A percentile compares a stretch with the other conserved stretches of the same genome.
Evolutionary conservation across 345 rosid genomes (phyloP).

Genomic region (Eucalyptus victrix): DNA sequence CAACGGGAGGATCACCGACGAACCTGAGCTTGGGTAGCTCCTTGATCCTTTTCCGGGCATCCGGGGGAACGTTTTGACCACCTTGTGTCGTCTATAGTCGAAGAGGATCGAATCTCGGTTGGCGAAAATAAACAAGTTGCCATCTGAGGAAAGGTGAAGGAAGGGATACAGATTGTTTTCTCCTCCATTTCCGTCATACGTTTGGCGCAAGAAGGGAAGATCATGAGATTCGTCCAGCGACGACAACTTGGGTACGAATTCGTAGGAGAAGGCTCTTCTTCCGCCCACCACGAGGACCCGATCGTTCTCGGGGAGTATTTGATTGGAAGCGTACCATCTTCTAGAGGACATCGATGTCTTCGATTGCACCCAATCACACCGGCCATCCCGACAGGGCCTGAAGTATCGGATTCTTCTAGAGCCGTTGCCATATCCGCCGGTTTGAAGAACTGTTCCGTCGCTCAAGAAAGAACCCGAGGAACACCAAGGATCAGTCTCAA

Average conservation of each 20-base stretch:
- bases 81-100: slow-evolving; percentile 11
- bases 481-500: slow-evolving; percentile 23
- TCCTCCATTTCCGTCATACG: slow-evolving; percentile 2
- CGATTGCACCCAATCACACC: slow-evolving; percentile 21
- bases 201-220: slow-evolving; percentile 25
- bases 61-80: slow-evolving; percentile 25
- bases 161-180: slow-evolving; percentile 53
- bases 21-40: slow-evolving; percentile 49
- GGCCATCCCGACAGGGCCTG: background rate
- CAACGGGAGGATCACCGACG: slow-evolving; percentile 32
- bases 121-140: slow-evolving; percentile 38
- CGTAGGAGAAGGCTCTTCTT: slow-evolving; percentile 13
- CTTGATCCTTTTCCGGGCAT: slow-evolving; percentile 38
- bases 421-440: slow-evolving; percentile 22
- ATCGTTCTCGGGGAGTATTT: slow-evolving; percentile 19
- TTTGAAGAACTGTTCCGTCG: slow-evolving; percentile 31
- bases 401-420: slow-evolving; percentile 7
- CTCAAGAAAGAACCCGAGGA: slow-evolving; percentile 23
- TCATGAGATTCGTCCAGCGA: slow-evolving; percentile 3
- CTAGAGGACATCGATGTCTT: background rate
- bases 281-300: slow-evolving; percentile 26
- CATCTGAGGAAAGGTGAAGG: slow-evolving; percentile 47
- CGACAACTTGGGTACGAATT: slow-evolving; percentile 12
- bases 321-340: slow-evolving; percentile 26
- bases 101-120: slow-evolving; percentile 33